phyloP scores from a whole-genome alignment of 2,329 filamentous ascomycete species.

The Aspergillus tamarii region DNA sequence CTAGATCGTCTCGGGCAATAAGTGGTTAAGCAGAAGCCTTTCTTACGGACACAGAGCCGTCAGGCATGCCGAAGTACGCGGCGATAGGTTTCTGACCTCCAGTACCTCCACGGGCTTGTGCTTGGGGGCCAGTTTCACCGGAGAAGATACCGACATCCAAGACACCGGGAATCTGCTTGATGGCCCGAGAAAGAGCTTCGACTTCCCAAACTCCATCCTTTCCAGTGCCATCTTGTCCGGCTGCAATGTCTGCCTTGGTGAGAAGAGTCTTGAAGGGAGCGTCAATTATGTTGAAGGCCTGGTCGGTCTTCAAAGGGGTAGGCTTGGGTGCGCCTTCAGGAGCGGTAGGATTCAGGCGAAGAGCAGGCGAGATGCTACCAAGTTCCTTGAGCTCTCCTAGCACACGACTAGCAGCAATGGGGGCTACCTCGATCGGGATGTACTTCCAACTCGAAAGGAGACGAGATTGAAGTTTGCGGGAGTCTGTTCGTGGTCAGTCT shows the following conservation, averaged over 20 bases:
- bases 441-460: slow-evolving; percentile 77
- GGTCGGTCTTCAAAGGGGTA: slow-evolving; percentile 81
- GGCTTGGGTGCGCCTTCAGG: slow-evolving; percentile 62
- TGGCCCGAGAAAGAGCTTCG: slow-evolving; percentile 68
- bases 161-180: slow-evolving; percentile 83
- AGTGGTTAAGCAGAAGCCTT: slow-evolving; percentile 35
- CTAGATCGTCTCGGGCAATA: background rate
- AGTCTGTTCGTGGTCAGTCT: slow-evolving; percentile 60
- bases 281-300: slow-evolving; percentile 88
- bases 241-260: slow-evolving; percentile 60
- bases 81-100: slow-evolving; percentile 89
- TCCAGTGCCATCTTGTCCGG: slow-evolving; percentile 56
- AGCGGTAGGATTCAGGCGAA: slow-evolving; percentile 69
- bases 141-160: slow-evolving; percentile 91
- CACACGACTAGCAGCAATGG: slow-evolving; percentile 77
- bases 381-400: slow-evolving; percentile 71
- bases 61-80: slow-evolving; percentile 91
- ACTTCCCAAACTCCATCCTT: slow-evolving; percentile 78
- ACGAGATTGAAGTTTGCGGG: slow-evolving; percentile 80
- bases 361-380: slow-evolving; percentile 70
- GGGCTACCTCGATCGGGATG: slow-evolving; percentile 92
- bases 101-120: slow-evolving; percentile 61
- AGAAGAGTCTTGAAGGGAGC: slow-evolving; percentile 80
- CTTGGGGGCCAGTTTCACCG: slow-evolving; percentile 75
- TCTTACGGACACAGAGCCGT: slow-evolving; percentile 67